A percentile compares a stretch with the other conserved stretches of the same genome.
phyloP scores from a whole-genome alignment of 805 yeast genomes.

The Candida yuanshanica region DNA sequence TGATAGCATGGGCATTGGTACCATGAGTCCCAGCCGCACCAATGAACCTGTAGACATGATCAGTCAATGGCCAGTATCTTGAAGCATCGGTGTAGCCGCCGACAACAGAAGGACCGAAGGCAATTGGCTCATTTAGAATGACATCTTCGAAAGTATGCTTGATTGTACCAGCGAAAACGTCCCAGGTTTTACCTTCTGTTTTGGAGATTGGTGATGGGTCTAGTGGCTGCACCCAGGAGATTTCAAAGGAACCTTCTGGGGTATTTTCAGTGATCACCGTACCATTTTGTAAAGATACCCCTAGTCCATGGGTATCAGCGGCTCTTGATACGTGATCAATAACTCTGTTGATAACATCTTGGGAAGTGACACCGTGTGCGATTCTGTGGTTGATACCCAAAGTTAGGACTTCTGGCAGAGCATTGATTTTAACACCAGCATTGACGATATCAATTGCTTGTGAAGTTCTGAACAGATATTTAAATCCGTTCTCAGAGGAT shows the following conservation, averaged over 20 bases:
- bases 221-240: conserved; percentile 30
- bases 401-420: conserved; percentile 58
- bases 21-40: conserved; percentile 16
- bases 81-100: conserved; percentile 61
- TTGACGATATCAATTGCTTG: conserved; percentile 60
- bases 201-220: conserved; percentile 55
- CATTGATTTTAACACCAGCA: conserved; percentile 72
- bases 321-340: conserved; percentile 30
- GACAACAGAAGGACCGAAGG: conserved; percentile 43
- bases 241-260: conserved; percentile 35
- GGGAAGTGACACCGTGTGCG: conserved; percentile 44
- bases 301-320: conserved; percentile 45
- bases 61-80: conserved; percentile 51
- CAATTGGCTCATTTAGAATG: conserved; percentile 12
- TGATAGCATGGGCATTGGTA: conserved; percentile 51
- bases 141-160: conserved; percentile 50
- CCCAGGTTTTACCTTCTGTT: conserved; percentile 41
- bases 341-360: conserved; percentile 33
- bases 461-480: conserved; percentile 50
- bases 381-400: conserved; percentile 58
- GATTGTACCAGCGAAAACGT: conserved; percentile 47
- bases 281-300: conserved; percentile 30
- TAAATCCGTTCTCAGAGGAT: conserved; percentile 7
- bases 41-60: conserved; percentile 46
- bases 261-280: conserved; percentile 30